phyloP scores from a whole-genome alignment of 345 rosid genomes.

The Erysimum cheiranthoides region DNA sequence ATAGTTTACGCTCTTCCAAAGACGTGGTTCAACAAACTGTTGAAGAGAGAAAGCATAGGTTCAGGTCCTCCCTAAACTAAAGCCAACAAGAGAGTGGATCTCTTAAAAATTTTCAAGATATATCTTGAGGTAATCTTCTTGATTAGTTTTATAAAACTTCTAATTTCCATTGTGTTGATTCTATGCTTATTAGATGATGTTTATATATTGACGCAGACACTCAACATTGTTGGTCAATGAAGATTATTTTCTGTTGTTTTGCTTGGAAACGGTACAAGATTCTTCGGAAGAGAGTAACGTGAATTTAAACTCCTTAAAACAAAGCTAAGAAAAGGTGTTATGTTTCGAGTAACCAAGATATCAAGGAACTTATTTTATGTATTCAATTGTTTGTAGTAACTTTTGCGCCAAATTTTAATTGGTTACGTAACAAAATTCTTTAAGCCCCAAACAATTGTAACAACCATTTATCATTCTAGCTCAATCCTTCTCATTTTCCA shows the following conservation, averaged over 20 bases:
- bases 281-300: background rate
- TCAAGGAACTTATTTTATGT: background rate
- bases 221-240: background rate
- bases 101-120: background rate
- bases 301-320: background rate
- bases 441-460: background rate
- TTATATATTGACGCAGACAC: background rate
- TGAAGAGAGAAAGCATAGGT: background rate
- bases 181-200: background rate
- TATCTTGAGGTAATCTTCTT: background rate
- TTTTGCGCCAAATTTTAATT: background rate
- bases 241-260: background rate
- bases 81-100: background rate
- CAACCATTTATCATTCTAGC: too few relatives aligned
- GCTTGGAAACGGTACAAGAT: background rate
- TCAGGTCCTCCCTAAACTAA: background rate
- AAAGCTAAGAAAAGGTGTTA: background rate
- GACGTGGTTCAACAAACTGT: slow-evolving; percentile 1
- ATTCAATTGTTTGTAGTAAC: background rate
- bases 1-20: background rate
- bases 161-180: background rate
- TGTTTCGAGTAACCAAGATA: background rate
- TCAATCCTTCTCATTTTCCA: too few relatives aligned
- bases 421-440: background rate
- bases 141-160: background rate